Evolutionary conservation across 208 protist genomes (phyloP), one percentile per base, ranked within the genome.

Genomic region (Acanthamoeba quina): DNA sequence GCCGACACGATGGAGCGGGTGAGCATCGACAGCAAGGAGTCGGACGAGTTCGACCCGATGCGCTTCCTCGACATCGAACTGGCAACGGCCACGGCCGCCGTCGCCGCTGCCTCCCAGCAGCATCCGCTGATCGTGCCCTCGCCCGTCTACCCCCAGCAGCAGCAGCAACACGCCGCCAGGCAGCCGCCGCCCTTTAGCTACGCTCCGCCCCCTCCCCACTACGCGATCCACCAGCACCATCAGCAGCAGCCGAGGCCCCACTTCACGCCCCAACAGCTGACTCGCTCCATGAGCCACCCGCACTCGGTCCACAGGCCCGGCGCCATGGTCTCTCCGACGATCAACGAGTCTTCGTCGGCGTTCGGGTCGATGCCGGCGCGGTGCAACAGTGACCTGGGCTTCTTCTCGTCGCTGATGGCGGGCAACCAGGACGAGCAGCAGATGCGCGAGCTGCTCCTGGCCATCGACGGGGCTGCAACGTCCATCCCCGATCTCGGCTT

Each of bases 1-100:
- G 78, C 78, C 5, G 78, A 86, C 78, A 86, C 78, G 24, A 86
- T 86, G 78, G 19, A 86, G 49, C 78, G 78, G 6, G 78, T 86
- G 41, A 86, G 47, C 49, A 86, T 86, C 78, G 78, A 86, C 5
- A 44, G 29, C 78, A 62, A 62, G 41, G 78, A 86, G 29, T 29
- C 60, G 10, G 78, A 86, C 24, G 78, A 86, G 7, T 86, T 86
- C 26, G 47, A 86, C 47, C 78, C 78, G 11, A n/a, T 86, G 24
- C 78, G 5, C 49, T 86, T 86, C 78, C 47, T 86, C 34, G 78
- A 86, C n/a, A 11, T 86, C 26, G 3, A 86, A 7, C 26, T 86
- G 11, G 47, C 78, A 49, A 37, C 64, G 6, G 64, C n/a, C 15
- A 70, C 64, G n/a, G 64, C 64, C n/a, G n/a, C 64, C 11, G 64